Evolutionary conservation across 768 basidiomycete genomes (phyloP).

Genomic region (Boletus edulis): DNA sequence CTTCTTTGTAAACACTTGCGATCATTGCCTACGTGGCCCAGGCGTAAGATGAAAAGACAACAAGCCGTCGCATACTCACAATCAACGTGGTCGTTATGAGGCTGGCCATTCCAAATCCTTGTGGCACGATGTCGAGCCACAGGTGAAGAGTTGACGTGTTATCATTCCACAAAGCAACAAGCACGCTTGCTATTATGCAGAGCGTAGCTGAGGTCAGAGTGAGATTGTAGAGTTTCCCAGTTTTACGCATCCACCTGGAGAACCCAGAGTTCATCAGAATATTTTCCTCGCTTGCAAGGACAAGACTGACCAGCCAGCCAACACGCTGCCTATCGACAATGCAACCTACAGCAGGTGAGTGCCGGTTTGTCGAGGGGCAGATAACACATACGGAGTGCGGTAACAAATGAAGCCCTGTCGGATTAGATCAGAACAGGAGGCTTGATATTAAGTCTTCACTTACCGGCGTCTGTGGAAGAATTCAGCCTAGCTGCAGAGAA

Average conservation of each 20-base stretch:
- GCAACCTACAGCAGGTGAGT: constrained; percentile 51
- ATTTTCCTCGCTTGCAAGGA: constrained; percentile 1
- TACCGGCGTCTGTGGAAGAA: constrained; percentile 70
- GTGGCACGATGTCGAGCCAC: constrained; percentile 77
- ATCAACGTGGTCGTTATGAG: constrained; percentile 85
- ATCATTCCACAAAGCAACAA: constrained; percentile 68
- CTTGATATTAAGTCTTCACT: constrained; percentile 17
- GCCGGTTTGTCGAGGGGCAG: constrained; percentile 5
- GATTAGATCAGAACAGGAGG: constrained; percentile 8
- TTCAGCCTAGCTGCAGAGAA: constrained; percentile 77
- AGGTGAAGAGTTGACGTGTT: constrained; percentile 58
- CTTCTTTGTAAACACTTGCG: constrained; percentile 71
- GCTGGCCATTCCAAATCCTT: constrained; percentile 82
- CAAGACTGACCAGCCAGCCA: constrained; percentile 73
- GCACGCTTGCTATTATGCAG: constrained; percentile 54
- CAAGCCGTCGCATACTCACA: constrained; percentile 43
- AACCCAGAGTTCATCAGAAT: constrained; percentile 6
- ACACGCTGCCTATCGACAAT: constrained; percentile 80
- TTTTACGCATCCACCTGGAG: constrained; percentile 76
- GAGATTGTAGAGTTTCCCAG: constrained; percentile 80
- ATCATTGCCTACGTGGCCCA: constrained; percentile 71
- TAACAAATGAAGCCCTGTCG: constrained; percentile 77
- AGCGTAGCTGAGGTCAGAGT: constrained; percentile 65
- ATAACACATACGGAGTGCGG: constrained; percentile 74
- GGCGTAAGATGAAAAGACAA: constrained; percentile 2